phyloP scores from a whole-genome alignment of 257 asterid genomes.

The Solanum clarkiae region DNA sequence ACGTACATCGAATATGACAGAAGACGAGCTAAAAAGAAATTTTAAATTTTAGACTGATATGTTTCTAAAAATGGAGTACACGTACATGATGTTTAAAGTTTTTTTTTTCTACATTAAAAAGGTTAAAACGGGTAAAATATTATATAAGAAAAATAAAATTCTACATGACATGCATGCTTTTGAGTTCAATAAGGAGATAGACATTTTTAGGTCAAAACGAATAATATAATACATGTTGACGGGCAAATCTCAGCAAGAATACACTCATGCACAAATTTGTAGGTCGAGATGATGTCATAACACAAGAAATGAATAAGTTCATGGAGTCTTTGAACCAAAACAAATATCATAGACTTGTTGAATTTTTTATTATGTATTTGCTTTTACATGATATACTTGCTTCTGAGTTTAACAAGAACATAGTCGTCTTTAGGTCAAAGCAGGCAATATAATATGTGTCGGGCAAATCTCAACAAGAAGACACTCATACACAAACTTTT shows the following conservation, averaged over 20 bases:
- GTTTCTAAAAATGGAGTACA: not conserved
- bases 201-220: not conserved
- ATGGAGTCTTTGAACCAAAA: not conserved
- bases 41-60: not conserved
- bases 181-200: not conserved
- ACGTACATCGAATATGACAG: not conserved
- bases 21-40: not conserved
- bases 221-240: not conserved
- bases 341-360: not conserved
- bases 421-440: not conserved
- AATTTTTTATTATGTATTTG: not conserved
- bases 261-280: not conserved
- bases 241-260: rapidly evolving
- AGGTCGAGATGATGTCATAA: not conserved
- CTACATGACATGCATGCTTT: not conserved
- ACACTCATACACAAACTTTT: not conserved
- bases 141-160: not conserved
- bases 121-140: not conserved
- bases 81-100: not conserved
- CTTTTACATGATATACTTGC: not conserved
- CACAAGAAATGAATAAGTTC: not conserved
- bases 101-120: not conserved
- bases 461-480: rapidly evolving
- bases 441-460: not conserved
- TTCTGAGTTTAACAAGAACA: not conserved